Base-by-base conservation (phyloP, 179 eudicot genomes). In the Actinidia chinensis region DNA sequence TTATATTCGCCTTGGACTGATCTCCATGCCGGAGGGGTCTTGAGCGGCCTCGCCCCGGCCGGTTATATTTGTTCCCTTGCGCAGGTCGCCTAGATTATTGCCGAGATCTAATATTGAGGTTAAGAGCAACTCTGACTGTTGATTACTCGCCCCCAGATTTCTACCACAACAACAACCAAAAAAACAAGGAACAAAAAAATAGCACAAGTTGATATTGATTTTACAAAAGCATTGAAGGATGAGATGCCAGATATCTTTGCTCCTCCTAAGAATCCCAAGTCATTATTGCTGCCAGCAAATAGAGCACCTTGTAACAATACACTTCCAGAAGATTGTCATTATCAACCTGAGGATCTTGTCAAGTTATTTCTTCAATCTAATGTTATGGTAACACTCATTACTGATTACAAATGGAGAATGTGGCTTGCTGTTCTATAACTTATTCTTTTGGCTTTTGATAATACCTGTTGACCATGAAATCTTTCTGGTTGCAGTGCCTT, bases 271-370 rank as follows among this genome's bases (percentile, higher is more conserved):
- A 93, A 88, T 85, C 90, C 86, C 36, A 95, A 90, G 85, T 89
- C 97, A 13, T 82, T 92, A 63, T 83, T 92, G 61, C 87, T 93
- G 78, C 98, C 94, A 67, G 82, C 91, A 72, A 92, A 88, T 66
- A 89, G 86, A 82, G 84, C 80, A 76, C 88, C 93, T 69, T 84
- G 87, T 78, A 87, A 86, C 76, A 95, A 83, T 72, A 91, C 82
- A 72, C 98, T 95, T 85, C 99, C 99, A 14, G 99, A 95, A 81
- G 99, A 95, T 85, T 91, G 98, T 80, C 99, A 95, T 71, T 95
- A 93, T 82, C 97, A 93, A 59, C 99, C 97, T n/a, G 99, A 95
- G 87, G 86, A 92, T 87, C 98, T 95, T 65, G 92, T 95, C 84
- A 93, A 93, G 88, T 76, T 95, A 76, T 95, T 95, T 87, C 91